Evolutionary conservation across 2,329 filamentous ascomycete genomes (phyloP).

Genomic region (Diaporthe sp.): DNA sequence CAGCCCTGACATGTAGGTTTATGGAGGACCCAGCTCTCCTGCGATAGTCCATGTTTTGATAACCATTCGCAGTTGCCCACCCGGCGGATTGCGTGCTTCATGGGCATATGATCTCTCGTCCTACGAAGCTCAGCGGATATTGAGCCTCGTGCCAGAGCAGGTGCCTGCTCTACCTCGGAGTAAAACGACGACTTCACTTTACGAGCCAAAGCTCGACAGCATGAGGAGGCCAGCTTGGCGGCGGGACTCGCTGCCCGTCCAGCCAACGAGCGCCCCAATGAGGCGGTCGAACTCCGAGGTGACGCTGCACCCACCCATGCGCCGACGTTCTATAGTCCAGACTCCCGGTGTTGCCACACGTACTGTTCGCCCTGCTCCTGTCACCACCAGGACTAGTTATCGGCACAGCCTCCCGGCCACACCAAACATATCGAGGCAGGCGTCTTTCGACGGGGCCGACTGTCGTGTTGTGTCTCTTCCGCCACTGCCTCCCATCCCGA

Average conservation of each 20-base stretch:
- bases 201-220: slow-evolving; percentile 47
- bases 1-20: slow-evolving; percentile 48
- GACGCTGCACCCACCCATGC: slow-evolving; percentile 62
- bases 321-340: slow-evolving; percentile 63
- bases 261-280: slow-evolving; percentile 49
- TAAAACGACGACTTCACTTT: slow-evolving; percentile 24
- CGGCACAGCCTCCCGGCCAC: slow-evolving; percentile 57
- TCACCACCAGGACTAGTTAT: slow-evolving; percentile 50
- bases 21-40: neutral
- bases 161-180: slow-evolving; percentile 26
- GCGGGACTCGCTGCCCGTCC: slow-evolving; percentile 53
- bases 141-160: slow-evolving; percentile 55
- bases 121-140: slow-evolving; percentile 61
- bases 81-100: slow-evolving; percentile 53
- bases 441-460: slow-evolving; percentile 56
- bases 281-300: slow-evolving; percentile 62
- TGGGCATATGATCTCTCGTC: slow-evolving; percentile 60
- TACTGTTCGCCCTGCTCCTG: slow-evolving; percentile 44
- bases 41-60: slow-evolving; percentile 11
- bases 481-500: slow-evolving; percentile 46
- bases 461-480: slow-evolving; percentile 55
- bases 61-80: slow-evolving; percentile 49
- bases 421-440: slow-evolving; percentile 54
- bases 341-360: slow-evolving; percentile 66
- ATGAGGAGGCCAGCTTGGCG: slow-evolving; percentile 51